phyloP scores from a whole-genome alignment of 768 basidiomycete species.

The Termitomyces sp. region DNA sequence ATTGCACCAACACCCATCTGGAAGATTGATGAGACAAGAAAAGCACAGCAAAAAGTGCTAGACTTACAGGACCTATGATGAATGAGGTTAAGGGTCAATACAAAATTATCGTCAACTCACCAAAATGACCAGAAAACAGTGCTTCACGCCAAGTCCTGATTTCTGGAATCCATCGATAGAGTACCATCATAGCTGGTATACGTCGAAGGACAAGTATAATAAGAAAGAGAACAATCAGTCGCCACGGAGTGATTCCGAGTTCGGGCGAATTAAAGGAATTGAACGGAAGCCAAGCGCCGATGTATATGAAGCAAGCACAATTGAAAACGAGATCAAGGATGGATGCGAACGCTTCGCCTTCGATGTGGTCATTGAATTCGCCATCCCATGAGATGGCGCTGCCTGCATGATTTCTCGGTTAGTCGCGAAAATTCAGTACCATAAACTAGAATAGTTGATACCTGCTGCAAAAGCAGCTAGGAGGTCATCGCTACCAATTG shows the following conservation, averaged over 20 bases:
- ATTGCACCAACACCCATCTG: conserved; percentile 93
- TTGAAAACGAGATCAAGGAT: conserved; percentile 89
- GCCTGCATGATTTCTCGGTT: neutral
- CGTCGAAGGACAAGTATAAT: conserved; percentile 73
- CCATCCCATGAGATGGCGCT: conserved; percentile 88
- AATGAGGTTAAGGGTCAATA: neutral
- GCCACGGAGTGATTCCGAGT: conserved; percentile 67
- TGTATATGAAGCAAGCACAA: conserved; percentile 79
- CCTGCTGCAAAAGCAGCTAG: conserved; percentile 87
- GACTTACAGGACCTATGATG: conserved; percentile 51
- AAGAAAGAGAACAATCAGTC: conserved; percentile 65
- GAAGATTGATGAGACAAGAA: neutral
- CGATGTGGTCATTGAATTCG: conserved; percentile 74
- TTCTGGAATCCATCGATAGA: conserved; percentile 88
- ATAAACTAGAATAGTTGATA: conserved; percentile 19
- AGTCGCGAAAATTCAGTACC: conserved; percentile 10
- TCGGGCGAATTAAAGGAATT: conserved; percentile 50
- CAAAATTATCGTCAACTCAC: conserved; percentile 29
- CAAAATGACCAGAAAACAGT: conserved; percentile 90
- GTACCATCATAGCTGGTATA: conserved; percentile 71
- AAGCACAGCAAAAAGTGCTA: neutral
- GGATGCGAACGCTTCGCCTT: conserved; percentile 85
- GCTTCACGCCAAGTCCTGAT: conserved; percentile 85
- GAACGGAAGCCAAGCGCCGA: conserved; percentile 86
- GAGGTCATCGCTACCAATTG: conserved; percentile 85